Conservation (phyloP, 768 basidiomycete genomes). For the Gloeopeniophorella convolvens region DNA sequence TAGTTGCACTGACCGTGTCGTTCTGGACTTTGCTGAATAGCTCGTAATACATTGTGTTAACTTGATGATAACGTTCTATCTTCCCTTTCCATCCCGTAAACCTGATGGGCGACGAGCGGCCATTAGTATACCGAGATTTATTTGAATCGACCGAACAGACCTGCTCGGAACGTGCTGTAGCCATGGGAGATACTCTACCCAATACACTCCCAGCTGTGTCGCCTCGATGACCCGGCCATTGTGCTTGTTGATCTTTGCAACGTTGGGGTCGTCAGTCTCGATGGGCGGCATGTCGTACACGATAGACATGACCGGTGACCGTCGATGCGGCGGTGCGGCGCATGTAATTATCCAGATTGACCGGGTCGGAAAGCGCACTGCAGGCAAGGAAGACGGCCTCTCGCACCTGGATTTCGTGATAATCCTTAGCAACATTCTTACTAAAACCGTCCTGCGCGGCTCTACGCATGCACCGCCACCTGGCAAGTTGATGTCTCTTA, state of each 20-base stretch:
- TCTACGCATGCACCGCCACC: background rate
- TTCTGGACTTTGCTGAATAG: background rate
- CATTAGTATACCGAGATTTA: no score
- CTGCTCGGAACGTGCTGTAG: background rate
- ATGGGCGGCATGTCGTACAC: background rate
- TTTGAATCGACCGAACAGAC: no score
- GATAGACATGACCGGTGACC: conserved; percentile 25
- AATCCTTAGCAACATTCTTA: background rate
- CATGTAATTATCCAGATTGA: conserved; percentile 18
- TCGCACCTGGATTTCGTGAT: conserved; percentile 25
- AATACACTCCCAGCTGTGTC: background rate
- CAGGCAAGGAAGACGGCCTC: conserved; percentile 28
- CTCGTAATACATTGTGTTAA: background rate
- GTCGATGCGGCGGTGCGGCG: conserved; percentile 18
- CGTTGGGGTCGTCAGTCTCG: conserved; percentile 4
- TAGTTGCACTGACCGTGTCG: no score
- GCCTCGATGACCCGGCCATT: background rate
- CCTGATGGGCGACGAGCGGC: no score
- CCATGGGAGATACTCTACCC: background rate
- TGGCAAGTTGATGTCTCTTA: no score
- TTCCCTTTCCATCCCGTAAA: conserved; percentile 6
- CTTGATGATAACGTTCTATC: background rate
- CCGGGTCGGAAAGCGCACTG: conserved; percentile 26
- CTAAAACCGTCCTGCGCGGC: background rate
- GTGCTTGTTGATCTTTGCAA: no score